Evolutionary conservation across 1,284 basidiomycete genomes (phyloP), one percentile per base, ranked within the genome.

Genomic region (Ganoderma lucidum): DNA sequence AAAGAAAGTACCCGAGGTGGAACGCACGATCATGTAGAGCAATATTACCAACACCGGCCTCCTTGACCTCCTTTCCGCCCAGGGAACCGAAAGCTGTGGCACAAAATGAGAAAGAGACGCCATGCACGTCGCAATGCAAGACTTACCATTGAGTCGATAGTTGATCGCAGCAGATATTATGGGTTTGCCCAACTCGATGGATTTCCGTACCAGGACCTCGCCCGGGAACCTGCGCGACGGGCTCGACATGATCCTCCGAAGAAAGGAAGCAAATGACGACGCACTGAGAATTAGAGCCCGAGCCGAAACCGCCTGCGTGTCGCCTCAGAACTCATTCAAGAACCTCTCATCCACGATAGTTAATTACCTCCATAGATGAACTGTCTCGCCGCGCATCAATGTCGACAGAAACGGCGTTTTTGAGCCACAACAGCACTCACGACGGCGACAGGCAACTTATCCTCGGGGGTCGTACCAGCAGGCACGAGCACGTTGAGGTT

Each of bases 11-110:
- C 8, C n/a, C n/a, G n/a, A n/a, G n/a, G n/a, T n/a, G n/a, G n/a
- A 17, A 79, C 84, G 70, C 71, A 87, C 86, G 86, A 71, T 87
- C 86, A 61, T 81, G 83, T 85, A 63, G 19, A 8, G 35, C 56
- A 35, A 58, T 2, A 19, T 58, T 58, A 8, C 56, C 32, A 1
- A 51, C 14, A 2, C 44, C 44, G 2, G 30, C 41, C 0, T 35
- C 19, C 23, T 30, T 45, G 44, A 63, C 44, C 19, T 44, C 62
- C 28, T 45, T 9, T 28, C 62, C 35, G 17, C 48, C 32, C n/a
- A 32, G 45, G 45, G 35, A 48, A 51, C 62, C 39, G 48, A 63
- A 37, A 9, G 45, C 48, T 63, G 12, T 35, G 41, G 12, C 37
- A 14, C 10, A 37, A n/a, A 14, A 14, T 37, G 17, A 23, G 30